Evolutionary conservation across 345 rosid species (phyloP).

Genomic region (Cardamine chenopodiifolia): DNA sequence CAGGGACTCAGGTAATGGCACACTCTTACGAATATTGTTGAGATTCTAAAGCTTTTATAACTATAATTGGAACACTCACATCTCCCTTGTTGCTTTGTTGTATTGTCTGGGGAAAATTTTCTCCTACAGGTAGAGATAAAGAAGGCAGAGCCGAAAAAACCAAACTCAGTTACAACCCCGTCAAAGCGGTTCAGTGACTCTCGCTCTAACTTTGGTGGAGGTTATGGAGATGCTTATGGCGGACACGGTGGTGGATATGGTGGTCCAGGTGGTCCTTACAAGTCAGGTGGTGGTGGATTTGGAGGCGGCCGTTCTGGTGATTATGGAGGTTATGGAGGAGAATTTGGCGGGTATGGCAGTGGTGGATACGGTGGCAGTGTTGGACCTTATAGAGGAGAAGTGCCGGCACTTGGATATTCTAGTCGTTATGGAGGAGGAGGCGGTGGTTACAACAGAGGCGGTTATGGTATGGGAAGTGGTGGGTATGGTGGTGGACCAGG

Average conservation of each 20-base stretch:
- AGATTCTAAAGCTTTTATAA: conserved; percentile 4
- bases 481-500: conserved; percentile 64
- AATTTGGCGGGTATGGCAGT: conserved; percentile 71
- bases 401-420: conserved; percentile 68
- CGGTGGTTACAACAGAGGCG: conserved; percentile 61
- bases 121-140: conserved; percentile 83
- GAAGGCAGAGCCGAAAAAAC: conserved; percentile 98
- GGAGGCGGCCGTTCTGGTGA: conserved; percentile 61
- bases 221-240: conserved; percentile 59
- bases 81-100: background rate
- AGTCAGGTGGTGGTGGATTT: conserved; percentile 62
- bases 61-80: background rate
- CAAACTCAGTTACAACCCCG: conserved; percentile 68
- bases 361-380: conserved; percentile 65
- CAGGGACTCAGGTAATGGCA: conserved; percentile 61
- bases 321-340: conserved; percentile 74
- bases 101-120: background rate
- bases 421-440: conserved; percentile 72
- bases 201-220: conserved; percentile 63
- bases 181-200: conserved; percentile 63
- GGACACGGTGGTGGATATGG: conserved; percentile 61
- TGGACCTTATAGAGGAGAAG: conserved; percentile 79
- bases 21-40: background rate
- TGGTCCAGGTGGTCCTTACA: conserved; percentile 57
- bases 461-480: conserved; percentile 65